Evolutionary conservation across 2,329 filamentous ascomycete genomes (phyloP).

Genomic region (Alternaria sp.): DNA sequence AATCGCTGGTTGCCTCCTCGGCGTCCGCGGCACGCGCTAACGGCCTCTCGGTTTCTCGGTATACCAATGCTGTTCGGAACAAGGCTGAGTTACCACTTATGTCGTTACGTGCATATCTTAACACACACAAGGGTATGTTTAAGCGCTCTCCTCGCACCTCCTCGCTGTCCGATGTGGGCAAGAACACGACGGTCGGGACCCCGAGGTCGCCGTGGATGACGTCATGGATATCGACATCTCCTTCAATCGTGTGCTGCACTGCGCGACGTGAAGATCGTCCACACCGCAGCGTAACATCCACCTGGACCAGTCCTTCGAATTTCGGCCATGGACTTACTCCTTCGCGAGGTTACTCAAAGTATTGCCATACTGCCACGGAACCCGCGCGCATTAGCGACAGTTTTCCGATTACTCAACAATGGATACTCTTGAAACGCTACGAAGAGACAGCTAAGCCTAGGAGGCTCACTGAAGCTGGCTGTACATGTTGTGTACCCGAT

Average conservation of each 20-base stretch:
- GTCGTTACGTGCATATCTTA: no score
- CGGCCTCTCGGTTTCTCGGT: not conserved
- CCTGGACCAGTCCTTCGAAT: not conserved
- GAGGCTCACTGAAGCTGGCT: not conserved
- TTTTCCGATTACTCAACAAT: not conserved
- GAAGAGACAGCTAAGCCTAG: not conserved
- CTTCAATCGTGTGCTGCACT: not conserved
- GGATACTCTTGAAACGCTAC: not conserved
- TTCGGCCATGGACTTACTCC: not conserved
- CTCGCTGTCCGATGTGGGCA: not conserved
- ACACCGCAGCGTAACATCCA: not conserved
- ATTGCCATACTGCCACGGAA: not conserved
- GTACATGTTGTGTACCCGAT: not conserved
- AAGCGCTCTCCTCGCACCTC: not conserved
- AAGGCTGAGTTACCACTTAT: not conserved
- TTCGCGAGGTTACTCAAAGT: not conserved
- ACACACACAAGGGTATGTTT: no score
- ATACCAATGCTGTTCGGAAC: not conserved
- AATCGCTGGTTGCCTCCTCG: not conserved
- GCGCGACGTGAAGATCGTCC: not conserved
- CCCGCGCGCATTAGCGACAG: not conserved
- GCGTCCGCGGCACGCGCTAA: not conserved
- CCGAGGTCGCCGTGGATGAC: not conserved
- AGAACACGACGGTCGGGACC: not conserved
- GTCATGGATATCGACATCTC: not conserved